phyloP scores from a whole-genome alignment of 2,329 filamentous ascomycete species.

The Colletotrichum sp. region DNA sequence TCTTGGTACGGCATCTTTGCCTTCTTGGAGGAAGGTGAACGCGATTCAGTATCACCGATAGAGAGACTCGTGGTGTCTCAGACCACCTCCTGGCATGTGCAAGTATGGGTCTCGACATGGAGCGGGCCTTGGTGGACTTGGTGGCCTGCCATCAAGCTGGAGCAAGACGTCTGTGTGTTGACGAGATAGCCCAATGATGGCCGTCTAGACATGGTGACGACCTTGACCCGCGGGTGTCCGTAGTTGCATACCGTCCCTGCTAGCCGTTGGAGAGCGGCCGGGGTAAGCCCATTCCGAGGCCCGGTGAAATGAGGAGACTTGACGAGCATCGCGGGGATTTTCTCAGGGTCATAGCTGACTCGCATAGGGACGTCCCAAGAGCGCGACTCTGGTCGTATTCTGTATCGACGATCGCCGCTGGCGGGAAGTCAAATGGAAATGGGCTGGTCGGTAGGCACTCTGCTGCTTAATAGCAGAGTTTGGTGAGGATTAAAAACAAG shows the following conservation, averaged over 20 bases:
- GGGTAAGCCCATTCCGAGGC: neutral
- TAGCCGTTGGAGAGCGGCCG: neutral
- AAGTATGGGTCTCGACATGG: neutral
- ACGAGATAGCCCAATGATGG: neutral
- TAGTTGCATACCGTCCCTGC: neutral
- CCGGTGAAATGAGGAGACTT: neutral
- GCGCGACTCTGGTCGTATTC: neutral
- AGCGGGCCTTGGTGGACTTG: neutral
- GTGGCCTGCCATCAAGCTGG: neutral
- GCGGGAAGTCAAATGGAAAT: neutral
- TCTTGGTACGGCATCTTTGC: neutral
- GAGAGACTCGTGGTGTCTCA: constrained; percentile 8
- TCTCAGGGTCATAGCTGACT: constrained; percentile 1
- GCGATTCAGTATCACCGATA: neutral
- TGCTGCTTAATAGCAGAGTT: neutral
- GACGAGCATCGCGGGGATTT: neutral
- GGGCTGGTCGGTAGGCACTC: neutral
- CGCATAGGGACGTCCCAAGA: neutral
- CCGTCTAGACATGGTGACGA: neutral
- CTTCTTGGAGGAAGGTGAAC: neutral
- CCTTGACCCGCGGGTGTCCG: neutral
- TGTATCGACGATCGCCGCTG: neutral
- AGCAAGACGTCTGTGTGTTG: neutral
- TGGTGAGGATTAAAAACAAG: neutral
- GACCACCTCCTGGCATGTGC: constrained; percentile 4